These are phyloP conservation scores for Metschnikowia dekortorum DNA, from an alignment of 805 yeast species.

Conservation along the genomic window DNA sequence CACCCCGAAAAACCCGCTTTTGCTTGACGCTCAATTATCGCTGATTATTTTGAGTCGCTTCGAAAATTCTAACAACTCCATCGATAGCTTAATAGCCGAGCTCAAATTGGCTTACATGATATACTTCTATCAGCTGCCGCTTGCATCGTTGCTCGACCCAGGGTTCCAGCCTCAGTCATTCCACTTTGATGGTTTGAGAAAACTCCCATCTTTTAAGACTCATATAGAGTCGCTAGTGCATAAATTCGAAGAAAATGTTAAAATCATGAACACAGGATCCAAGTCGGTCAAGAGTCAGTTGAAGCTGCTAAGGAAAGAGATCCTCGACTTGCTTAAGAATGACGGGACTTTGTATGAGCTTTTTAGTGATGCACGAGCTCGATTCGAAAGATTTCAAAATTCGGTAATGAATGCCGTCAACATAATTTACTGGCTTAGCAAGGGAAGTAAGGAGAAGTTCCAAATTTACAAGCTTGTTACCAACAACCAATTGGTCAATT, in stretches of 20 bases:
- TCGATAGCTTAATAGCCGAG: conserved; percentile 36
- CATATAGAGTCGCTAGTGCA: conserved; percentile 24
- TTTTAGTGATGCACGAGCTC: conserved; percentile 14
- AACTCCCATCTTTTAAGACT: conserved; percentile 34
- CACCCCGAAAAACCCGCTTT: conserved; percentile 17
- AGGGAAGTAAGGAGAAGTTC: conserved; percentile 21
- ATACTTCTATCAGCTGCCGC: conserved; percentile 37
- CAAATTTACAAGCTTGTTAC: conserved; percentile 30
- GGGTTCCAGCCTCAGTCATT: conserved; percentile 7
- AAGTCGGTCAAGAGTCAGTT: not conserved
- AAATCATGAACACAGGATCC: not conserved
- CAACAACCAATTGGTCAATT: conserved; percentile 25
- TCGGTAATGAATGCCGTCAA: conserved; percentile 24
- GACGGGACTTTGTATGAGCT: conserved; percentile 13
- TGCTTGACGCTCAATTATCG: conserved; percentile 23
- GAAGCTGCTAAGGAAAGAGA: conserved; percentile 4
- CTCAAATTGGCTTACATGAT: conserved; percentile 36
- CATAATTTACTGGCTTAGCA: conserved; percentile 20
- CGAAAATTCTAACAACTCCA: conserved; percentile 37
- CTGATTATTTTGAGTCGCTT: conserved; percentile 32
- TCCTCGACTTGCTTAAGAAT: conserved; percentile 14
- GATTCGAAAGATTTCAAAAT: conserved; percentile 23
- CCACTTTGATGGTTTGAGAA: conserved; percentile 25
- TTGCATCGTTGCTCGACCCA: conserved; percentile 21
- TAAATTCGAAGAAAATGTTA: conserved; percentile 5